Evolutionary conservation across 805 yeast species (phyloP).

Genomic region (Candida railenensis): DNA sequence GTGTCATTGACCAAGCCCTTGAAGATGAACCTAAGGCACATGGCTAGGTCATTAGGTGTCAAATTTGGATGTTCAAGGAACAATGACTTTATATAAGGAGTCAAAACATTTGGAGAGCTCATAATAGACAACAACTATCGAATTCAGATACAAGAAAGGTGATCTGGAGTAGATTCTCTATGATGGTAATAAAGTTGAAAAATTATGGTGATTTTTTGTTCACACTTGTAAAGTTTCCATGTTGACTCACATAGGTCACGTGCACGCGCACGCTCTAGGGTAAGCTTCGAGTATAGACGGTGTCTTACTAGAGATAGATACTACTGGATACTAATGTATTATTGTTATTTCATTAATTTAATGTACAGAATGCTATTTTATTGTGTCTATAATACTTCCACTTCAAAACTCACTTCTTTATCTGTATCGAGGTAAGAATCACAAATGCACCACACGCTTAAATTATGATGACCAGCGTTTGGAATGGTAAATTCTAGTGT

Average conservation of each 20-base stretch:
- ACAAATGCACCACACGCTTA: conserved; percentile 83
- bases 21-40: conserved; percentile 62
- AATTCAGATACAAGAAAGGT: neutral
- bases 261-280: neutral
- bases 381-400: conserved; percentile 37
- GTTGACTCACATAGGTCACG: conserved; percentile 1
- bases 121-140: neutral
- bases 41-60: conserved; percentile 60
- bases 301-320: too few relatives aligned
- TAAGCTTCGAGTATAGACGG: too few relatives aligned
- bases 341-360: too few relatives aligned
- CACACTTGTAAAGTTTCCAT: too few relatives aligned
- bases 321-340: too few relatives aligned
- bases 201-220: neutral
- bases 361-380: neutral
- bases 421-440: conserved; percentile 94
- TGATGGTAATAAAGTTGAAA: neutral
- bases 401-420: conserved; percentile 63
- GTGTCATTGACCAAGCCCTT: conserved; percentile 61
- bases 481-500: conserved; percentile 58
- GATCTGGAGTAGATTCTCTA: neutral
- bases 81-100: conserved; percentile 67
- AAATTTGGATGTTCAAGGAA: conserved; percentile 60
- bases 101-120: conserved; percentile 26
- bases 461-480: conserved; percentile 55